Evolutionary conservation across 2,329 filamentous ascomycete species (phyloP).

Genomic region (Ophiostoma novo-ulmi): DNA sequence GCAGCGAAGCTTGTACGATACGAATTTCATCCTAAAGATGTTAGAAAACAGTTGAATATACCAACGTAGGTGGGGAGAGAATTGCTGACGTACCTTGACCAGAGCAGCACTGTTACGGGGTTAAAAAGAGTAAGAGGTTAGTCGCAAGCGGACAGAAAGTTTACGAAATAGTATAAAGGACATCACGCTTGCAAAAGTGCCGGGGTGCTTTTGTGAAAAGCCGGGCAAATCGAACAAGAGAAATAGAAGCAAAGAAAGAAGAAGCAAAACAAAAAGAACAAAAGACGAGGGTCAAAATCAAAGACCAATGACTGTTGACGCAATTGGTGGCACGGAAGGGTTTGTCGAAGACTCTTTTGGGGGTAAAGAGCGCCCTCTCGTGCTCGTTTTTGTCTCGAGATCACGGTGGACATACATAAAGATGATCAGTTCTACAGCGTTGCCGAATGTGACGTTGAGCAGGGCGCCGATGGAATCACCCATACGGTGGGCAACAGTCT

Average conservation of each 20-base stretch:
- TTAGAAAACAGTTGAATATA: background rate
- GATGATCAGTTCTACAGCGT: slow-evolving; percentile 71
- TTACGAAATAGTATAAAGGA: slow-evolving; percentile 16
- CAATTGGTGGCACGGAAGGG: slow-evolving; percentile 50
- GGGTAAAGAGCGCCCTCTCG: slow-evolving; percentile 46
- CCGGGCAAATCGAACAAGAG: slow-evolving; percentile 15
- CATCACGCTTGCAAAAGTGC: slow-evolving; percentile 24
- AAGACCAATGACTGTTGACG: slow-evolving; percentile 38
- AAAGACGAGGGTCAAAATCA: slow-evolving; percentile 20
- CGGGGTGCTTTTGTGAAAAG: slow-evolving; percentile 21
- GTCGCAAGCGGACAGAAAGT: slow-evolving; percentile 24
- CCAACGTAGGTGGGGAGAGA: background rate
- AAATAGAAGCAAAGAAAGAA: background rate
- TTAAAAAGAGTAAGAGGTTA: slow-evolving; percentile 33
- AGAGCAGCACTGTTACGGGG: slow-evolving; percentile 59
- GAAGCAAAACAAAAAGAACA: background rate
- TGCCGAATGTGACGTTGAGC: slow-evolving; percentile 85
- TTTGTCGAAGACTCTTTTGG: slow-evolving; percentile 39
- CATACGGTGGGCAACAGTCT: slow-evolving; percentile 66
- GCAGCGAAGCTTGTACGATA: slow-evolving; percentile 83
- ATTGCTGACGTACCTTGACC: slow-evolving; percentile 51
- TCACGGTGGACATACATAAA: slow-evolving; percentile 54
- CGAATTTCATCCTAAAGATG: slow-evolving; percentile 65
- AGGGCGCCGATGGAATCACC: slow-evolving; percentile 81
- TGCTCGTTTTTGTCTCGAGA: slow-evolving; percentile 43